A percentile compares a stretch with the other conserved stretches of the same genome.
These are phyloP conservation scores for Atkinsonella texensis DNA, from an alignment of 2,329 filamentous ascomycete genomes.

Conservation along the genomic window DNA sequence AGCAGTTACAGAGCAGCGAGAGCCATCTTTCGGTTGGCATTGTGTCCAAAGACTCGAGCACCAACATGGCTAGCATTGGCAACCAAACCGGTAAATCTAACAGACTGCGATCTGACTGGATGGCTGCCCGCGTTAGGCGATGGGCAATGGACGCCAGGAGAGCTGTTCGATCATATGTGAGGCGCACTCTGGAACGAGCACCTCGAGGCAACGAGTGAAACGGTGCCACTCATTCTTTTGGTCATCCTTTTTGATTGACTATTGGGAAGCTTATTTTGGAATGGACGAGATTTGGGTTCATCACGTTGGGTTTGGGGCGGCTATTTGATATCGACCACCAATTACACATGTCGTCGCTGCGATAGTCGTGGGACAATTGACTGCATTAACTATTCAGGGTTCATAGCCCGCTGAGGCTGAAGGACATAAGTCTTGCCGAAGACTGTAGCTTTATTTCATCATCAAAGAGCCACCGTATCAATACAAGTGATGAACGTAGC, in stretches of 20 bases:
- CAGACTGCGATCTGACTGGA: constrained; percentile 10
- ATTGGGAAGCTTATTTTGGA: constrained; percentile 4
- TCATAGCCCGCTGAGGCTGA: background rate
- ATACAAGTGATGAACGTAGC: too few species aligned
- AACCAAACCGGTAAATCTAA: background rate
- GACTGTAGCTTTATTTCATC: background rate
- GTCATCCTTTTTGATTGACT: background rate
- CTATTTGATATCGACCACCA: background rate
- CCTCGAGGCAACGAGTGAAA: constrained; percentile 10
- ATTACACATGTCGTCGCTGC: background rate
- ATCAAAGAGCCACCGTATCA: background rate
- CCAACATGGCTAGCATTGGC: constrained; percentile 2
- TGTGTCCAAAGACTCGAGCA: constrained; percentile 2
- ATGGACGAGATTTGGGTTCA: background rate
- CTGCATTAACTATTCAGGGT: background rate
- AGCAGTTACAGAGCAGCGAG: constrained; percentile 5
- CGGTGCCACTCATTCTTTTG: background rate
- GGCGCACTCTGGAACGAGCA: constrained; percentile 20
- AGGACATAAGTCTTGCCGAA: background rate
- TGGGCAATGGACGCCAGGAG: constrained; percentile 23
- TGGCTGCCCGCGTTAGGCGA: constrained; percentile 17
- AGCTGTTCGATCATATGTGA: constrained; percentile 21
- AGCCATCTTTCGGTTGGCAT: constrained; percentile 3
- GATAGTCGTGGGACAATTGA: background rate
- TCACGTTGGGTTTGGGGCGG: background rate